Percentiles rank a stretch among this genome's conserved stretches.
These are phyloP conservation scores for Cucumis cinereus DNA, from an alignment of 306 rosid species.

Conservation along the genomic window DNA sequence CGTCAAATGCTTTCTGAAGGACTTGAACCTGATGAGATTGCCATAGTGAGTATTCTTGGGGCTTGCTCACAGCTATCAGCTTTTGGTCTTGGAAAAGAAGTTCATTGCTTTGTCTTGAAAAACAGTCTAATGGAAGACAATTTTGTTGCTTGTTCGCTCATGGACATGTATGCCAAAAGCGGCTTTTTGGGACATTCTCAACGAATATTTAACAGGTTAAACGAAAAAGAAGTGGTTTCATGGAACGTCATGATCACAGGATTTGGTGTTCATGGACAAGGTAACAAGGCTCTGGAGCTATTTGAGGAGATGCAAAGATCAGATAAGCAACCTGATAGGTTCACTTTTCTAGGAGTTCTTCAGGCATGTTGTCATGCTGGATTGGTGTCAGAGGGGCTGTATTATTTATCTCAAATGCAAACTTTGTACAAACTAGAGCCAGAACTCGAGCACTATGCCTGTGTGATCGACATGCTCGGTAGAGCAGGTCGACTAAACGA, in stretches of 20 bases:
- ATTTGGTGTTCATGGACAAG: conserved; percentile 70
- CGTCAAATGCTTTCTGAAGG: conserved; percentile 43
- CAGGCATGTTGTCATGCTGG: conserved; percentile 81
- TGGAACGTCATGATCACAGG: conserved; percentile 78
- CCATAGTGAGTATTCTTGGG: conserved; percentile 35
- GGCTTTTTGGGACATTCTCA: conserved; percentile 60
- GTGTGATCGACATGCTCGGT: conserved; percentile 75
- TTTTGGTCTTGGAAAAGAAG: conserved; percentile 55
- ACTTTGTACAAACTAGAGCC: conserved; percentile 38
- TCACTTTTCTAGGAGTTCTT: conserved; percentile 60
- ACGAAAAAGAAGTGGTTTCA: conserved; percentile 37
- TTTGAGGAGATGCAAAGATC: conserved; percentile 47
- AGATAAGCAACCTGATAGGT: conserved; percentile 44
- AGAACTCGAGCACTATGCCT: conserved; percentile 63
- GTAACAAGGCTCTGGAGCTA: conserved; percentile 46
- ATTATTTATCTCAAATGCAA: conserved; percentile 48
- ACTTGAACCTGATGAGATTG: background rate
- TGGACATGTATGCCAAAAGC: conserved; percentile 81
- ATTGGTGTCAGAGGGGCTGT: conserved; percentile 44
- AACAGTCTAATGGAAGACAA: conserved; percentile 27
- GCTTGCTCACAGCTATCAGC: conserved; percentile 64
- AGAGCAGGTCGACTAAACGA: conserved; percentile 49
- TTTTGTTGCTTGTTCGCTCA: conserved; percentile 56
- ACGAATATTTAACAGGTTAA: conserved; percentile 32
- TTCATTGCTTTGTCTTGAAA: conserved; percentile 54